phyloP scores from a whole-genome alignment of 768 basidiomycete species.

The Russula earlei region DNA sequence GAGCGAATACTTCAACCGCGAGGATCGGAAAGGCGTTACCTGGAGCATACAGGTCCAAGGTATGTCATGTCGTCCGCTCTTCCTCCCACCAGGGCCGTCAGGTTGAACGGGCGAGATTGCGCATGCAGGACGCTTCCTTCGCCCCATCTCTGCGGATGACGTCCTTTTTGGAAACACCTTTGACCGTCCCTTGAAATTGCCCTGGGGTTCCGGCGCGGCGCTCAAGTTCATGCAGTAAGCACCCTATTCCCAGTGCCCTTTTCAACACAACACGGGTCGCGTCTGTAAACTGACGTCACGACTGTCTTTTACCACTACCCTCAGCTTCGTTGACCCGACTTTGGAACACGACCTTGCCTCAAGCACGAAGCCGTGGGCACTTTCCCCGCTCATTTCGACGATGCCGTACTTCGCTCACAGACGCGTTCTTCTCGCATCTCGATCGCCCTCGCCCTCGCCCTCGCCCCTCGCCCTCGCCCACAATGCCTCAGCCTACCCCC shows the following conservation, averaged over 20 bases:
- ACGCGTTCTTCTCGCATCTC: slow-evolving; percentile 21
- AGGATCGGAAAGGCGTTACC: slow-evolving; percentile 63
- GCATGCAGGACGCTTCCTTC: slow-evolving; percentile 57
- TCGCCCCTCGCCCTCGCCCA: not conserved
- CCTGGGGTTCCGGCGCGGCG: slow-evolving; percentile 73
- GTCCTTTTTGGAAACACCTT: slow-evolving; percentile 88
- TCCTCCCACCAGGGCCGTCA: no score
- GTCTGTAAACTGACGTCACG: no score
- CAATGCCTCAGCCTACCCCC: not conserved
- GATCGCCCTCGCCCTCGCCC: not conserved
- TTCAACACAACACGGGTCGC: no score
- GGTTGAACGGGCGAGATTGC: not conserved
- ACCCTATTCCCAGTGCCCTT: no score
- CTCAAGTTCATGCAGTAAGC: slow-evolving; percentile 75
- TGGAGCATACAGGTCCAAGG: slow-evolving; percentile 93
- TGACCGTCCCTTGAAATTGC: slow-evolving; percentile 66
- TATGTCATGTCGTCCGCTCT: slow-evolving; percentile 25
- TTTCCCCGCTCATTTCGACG: slow-evolving; percentile 72
- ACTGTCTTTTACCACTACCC: no score
- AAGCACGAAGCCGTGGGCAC: slow-evolving; percentile 77
- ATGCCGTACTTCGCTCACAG: slow-evolving; percentile 69
- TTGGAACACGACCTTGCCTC: slow-evolving; percentile 76
- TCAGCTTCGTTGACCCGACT: slow-evolving; percentile 79
- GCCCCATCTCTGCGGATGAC: slow-evolving; percentile 61
- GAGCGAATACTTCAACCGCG: slow-evolving; percentile 64